phyloP scores from a whole-genome alignment of 1,139 yeast genomes.

The Hemisphaericaspora xylofermentans region DNA sequence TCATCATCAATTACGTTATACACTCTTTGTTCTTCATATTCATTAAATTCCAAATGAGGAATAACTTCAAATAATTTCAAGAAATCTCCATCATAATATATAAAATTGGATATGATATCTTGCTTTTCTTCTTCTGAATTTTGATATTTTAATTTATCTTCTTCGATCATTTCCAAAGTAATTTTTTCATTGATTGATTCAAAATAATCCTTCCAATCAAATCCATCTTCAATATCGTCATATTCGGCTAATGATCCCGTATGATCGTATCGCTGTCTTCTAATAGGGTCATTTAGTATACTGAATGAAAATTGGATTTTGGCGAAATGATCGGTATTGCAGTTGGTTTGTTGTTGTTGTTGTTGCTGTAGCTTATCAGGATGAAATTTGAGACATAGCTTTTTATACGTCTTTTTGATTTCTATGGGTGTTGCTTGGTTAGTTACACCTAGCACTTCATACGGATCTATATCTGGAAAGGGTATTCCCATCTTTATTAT shows the following conservation, averaged over 20 bases:
- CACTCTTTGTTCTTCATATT: slow-evolving; percentile 60
- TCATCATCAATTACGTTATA: slow-evolving; percentile 46
- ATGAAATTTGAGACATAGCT: slow-evolving; percentile 66
- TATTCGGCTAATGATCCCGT: slow-evolving; percentile 64
- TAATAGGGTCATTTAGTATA: slow-evolving; percentile 58
- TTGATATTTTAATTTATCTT: slow-evolving; percentile 66
- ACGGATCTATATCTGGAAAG: slow-evolving; percentile 65
- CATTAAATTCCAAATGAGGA: slow-evolving; percentile 71
- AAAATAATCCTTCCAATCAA: slow-evolving; percentile 67
- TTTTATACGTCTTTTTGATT: slow-evolving; percentile 71
- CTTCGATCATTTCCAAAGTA: slow-evolving; percentile 71
- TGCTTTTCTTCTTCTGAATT: slow-evolving; percentile 62
- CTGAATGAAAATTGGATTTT: slow-evolving; percentile 75
- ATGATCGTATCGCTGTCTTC: slow-evolving; percentile 59
- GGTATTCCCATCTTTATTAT: slow-evolving; percentile 40
- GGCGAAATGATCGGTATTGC: slow-evolving; percentile 48
- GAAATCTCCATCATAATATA: slow-evolving; percentile 67
- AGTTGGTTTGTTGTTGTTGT: slow-evolving; percentile 4
- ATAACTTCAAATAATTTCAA: slow-evolving; percentile 67
- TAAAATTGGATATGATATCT: slow-evolving; percentile 63
- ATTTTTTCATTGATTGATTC: slow-evolving; percentile 57
- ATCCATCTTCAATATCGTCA: slow-evolving; percentile 37
- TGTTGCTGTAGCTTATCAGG: slow-evolving; percentile 69
- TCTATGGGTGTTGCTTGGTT: slow-evolving; percentile 47
- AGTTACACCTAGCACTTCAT: slow-evolving; percentile 52